A percentile compares a stretch with the other conserved stretches of the same genome.
Conservation (phyloP, 1,284 basidiomycete species). For the Malassezia slooffiae region DNA sequence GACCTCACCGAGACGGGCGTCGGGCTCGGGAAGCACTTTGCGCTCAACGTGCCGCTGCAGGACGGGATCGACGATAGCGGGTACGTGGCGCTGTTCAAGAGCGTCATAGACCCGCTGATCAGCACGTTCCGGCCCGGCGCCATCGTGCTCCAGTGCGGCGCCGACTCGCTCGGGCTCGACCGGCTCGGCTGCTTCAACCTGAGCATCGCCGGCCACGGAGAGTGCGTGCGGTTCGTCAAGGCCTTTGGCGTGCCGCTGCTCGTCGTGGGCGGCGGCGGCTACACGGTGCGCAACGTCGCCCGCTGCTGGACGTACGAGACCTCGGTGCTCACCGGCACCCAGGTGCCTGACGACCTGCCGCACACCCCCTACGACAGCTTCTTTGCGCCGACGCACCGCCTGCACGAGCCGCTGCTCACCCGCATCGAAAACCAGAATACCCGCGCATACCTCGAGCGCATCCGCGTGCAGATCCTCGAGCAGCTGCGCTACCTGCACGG, state of each 20-base stretch:
- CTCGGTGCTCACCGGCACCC: slow-evolving; percentile 61
- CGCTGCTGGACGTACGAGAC: slow-evolving; percentile 99
- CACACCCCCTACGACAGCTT: slow-evolving; percentile 82
- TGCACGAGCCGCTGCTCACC: slow-evolving; percentile 82
- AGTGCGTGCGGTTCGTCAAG: slow-evolving; percentile 92
- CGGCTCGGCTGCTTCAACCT: slow-evolving; percentile 93
- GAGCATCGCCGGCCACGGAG: slow-evolving; percentile 95
- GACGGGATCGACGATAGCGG: slow-evolving; percentile 96
- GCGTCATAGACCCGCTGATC: slow-evolving; percentile 87
- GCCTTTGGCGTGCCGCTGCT: slow-evolving; percentile 80
- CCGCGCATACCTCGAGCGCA: slow-evolving; percentile 60
- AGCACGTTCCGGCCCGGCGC: slow-evolving; percentile 74
- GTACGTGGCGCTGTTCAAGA: slow-evolving; percentile 89
- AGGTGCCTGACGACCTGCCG: slow-evolving; percentile 75
- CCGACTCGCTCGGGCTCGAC: slow-evolving; percentile 89
- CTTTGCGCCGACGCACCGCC: slow-evolving; percentile 80
- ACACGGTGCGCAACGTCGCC: slow-evolving; percentile 79
- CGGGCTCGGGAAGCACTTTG: slow-evolving; percentile 74
- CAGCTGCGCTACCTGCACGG: slow-evolving; percentile 86
- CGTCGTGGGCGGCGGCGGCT: slow-evolving; percentile 87
- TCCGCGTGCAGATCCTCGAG: slow-evolving; percentile 72
- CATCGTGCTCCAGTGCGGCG: slow-evolving; percentile 94
- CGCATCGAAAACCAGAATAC: slow-evolving; percentile 89
- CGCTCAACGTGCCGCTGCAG: slow-evolving; percentile 83
- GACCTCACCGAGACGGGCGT: slow-evolving; percentile 42